Percentiles rank a stretch among this genome's conserved stretches.
Conservation (phyloP, 139 green algal species). For the Ettlia oleoabundans region DNA sequence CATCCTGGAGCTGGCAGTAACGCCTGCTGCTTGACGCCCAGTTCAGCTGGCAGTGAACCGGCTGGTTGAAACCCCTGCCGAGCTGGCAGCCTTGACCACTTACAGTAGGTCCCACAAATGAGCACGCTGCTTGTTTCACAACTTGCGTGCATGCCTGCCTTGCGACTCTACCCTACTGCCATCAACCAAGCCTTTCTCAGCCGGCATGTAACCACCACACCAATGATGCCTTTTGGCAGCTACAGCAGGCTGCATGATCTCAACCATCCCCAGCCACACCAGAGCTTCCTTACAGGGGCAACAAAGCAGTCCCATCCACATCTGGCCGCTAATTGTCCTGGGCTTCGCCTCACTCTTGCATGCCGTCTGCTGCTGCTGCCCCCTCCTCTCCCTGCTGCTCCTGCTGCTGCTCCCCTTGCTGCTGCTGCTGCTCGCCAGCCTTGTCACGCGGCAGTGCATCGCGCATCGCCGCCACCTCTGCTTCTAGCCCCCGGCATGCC, state of each 20-base stretch:
- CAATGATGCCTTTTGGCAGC: no score
- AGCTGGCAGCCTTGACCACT: no score
- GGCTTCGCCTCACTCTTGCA: conserved; percentile 6
- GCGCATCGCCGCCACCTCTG: conserved; percentile 19
- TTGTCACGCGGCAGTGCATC: conserved; percentile 27
- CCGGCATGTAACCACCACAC: no score
- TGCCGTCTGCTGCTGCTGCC: not conserved
- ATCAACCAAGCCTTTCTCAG: no score
- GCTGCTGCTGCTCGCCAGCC: not conserved
- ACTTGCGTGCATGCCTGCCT: no score
- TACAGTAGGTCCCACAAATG: no score
- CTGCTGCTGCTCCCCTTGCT: not conserved
- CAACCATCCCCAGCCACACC: no score
- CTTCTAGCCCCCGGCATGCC: conserved; percentile 7
- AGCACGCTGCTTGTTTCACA: no score
- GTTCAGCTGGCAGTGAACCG: not conserved
- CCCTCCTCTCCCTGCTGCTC: not conserved
- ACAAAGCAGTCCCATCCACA: not conserved
- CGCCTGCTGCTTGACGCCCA: not conserved
- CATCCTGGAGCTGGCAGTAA: conserved; percentile 17
- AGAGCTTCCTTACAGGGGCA: not conserved
- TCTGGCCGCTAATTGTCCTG: not conserved
- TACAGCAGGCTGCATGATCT: no score
- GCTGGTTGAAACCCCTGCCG: no score
- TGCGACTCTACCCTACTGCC: no score